phyloP scores from a whole-genome alignment of 345 rosid genomes.

The Cardamine chenopodiifolia region DNA sequence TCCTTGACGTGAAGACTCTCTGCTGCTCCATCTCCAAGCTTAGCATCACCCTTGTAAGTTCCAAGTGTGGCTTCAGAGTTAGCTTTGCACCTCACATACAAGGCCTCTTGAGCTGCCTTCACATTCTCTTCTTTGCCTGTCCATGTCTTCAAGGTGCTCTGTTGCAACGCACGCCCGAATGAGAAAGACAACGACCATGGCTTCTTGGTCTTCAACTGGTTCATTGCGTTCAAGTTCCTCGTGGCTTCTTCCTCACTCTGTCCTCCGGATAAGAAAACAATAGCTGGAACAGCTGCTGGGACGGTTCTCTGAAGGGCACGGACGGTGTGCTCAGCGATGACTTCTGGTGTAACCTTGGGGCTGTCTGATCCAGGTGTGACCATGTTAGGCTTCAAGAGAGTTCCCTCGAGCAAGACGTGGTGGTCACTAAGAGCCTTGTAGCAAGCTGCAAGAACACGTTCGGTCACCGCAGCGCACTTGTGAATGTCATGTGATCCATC shows the following conservation, averaged over 20 bases:
- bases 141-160: constrained; percentile 97
- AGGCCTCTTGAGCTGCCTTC: constrained; percentile 64
- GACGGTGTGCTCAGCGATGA: constrained; percentile 82
- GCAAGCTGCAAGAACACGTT: constrained; percentile 90
- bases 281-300: constrained; percentile 92
- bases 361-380: constrained; percentile 94
- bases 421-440: constrained; percentile 97
- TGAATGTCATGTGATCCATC: constrained; percentile 91
- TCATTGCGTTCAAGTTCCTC: constrained; percentile 89
- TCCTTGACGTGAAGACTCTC: constrained; percentile 73
- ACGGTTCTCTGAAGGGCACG: constrained; percentile 86
- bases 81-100: constrained; percentile 82
- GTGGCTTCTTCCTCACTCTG: constrained; percentile 98
- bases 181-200: constrained; percentile 96
- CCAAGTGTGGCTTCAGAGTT: constrained; percentile 95
- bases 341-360: constrained; percentile 75
- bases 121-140: constrained; percentile 79
- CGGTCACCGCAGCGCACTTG: constrained; percentile 83
- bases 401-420: constrained; percentile 92
- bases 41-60: constrained; percentile 77
- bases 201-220: constrained; percentile 84
- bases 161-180: constrained; percentile 94
- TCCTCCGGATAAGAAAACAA: constrained; percentile 88
- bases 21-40: constrained; percentile 70
- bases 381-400: constrained; percentile 96